Evolutionary conservation across 768 basidiomycete genomes (phyloP), one percentile per base, ranked within the genome.

Genomic region (Leccinum variicolor): DNA sequence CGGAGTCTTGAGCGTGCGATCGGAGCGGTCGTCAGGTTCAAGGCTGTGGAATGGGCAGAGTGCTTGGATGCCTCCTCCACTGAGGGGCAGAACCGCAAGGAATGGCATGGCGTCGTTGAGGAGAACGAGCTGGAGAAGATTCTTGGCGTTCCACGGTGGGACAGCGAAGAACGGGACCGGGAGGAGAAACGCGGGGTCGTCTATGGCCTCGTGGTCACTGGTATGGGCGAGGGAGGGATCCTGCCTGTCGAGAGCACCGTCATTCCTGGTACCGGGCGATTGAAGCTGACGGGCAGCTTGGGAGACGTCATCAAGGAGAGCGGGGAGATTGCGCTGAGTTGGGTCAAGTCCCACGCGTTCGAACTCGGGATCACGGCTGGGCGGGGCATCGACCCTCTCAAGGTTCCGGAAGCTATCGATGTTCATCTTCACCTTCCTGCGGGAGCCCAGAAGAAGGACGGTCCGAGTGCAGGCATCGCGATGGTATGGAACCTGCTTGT

Each of bases 271-370:
- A 73, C 73, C 19, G 94, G 94, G 1, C 74, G 74, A 55, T 72
- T 96, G 61, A 87, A 86, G 66, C 71, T 92, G 60, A 96, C 93
- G 0, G 94, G 94, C 5, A 87, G 85, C 64, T 72, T 96, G 45
- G 94, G 94, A 4, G 92, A 93, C 53, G 92, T 94, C 17, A 94
- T 97, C 75, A 89, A 89, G 70, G 94, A 98, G 76, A 92, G 90
- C 59, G 93, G 87, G 8, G 90, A 92, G 67, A 77, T 98, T 47
- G 92, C 92, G 2, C 74, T 97, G 64, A 94, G 90, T 68, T 97
- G 94, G 93, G 92, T 96, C 17, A 92, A 91, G 76, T 83, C 83
- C 17, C 84, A 93, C 64, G 87, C 91, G 7, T 92, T 89, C 70
- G 87, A 89, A 45, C 70, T 93, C 59, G 83, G 87, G 43, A 84